These are phyloP conservation scores for Erodium chrysanthum DNA, from an alignment of 441 rosid genomes.

Conservation along the genomic window DNA sequence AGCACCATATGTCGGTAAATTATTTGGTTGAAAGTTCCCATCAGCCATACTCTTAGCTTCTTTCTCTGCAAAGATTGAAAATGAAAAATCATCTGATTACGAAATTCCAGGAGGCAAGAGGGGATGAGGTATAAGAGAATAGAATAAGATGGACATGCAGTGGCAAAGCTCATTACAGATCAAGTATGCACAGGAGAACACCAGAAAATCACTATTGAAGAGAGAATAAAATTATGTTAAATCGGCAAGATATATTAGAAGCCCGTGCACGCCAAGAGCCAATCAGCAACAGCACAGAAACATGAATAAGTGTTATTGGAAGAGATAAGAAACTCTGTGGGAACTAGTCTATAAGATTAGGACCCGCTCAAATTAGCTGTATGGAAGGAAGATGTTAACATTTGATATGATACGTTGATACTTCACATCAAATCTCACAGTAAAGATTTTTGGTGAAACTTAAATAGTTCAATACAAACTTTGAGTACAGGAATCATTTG, in stretches of 20 bases:
- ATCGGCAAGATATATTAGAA: neutral
- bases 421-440: neutral
- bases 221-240: neutral
- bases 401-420: neutral
- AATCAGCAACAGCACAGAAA: neutral
- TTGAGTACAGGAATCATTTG: neutral
- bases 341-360: neutral
- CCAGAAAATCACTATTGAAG: neutral
- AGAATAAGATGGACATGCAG: neutral
- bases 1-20: constrained; percentile 24
- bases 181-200: neutral
- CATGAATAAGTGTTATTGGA: neutral
- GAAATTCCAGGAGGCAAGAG: neutral
- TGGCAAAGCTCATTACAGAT: neutral
- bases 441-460: neutral
- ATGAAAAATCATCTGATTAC: constrained; percentile 13
- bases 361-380: neutral
- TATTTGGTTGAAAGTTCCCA: constrained; percentile 34
- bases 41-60: constrained; percentile 35
- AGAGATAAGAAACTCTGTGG: neutral
- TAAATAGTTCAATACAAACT: neutral
- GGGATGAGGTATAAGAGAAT: too few relatives aligned
- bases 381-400: neutral
- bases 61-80: constrained; percentile 37
- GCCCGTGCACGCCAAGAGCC: neutral